Conservation (phyloP, 345 rosid species). For the Aquilaria yunnanensis region DNA sequence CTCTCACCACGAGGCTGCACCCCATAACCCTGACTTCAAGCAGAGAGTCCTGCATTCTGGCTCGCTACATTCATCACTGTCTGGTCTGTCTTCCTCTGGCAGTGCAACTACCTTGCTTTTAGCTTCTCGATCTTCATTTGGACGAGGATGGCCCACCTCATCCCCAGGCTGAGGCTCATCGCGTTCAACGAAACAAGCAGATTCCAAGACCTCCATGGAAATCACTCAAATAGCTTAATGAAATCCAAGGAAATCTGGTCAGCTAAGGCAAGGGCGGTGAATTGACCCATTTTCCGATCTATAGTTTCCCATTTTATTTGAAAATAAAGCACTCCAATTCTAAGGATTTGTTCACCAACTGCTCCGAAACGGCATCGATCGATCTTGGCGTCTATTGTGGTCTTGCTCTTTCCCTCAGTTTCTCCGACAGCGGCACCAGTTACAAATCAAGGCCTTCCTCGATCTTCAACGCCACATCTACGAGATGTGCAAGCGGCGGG, state of each 20-base stretch:
- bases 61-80: conserved; percentile 72
- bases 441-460: conserved; percentile 42
- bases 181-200: conserved; percentile 34
- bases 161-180: conserved; percentile 55
- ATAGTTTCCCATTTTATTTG: too few relatives aligned
- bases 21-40: conserved; percentile 43
- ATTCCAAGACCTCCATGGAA: too few relatives aligned
- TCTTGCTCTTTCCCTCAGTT: too few relatives aligned
- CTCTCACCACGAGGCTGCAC: conserved; percentile 35
- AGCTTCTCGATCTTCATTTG: conserved; percentile 38
- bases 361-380: too few relatives aligned
- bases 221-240: too few relatives aligned
- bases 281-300: too few relatives aligned
- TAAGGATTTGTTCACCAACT: too few relatives aligned
- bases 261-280: too few relatives aligned
- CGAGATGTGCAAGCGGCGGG: conserved; percentile 77
- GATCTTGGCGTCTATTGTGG: too few relatives aligned
- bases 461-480: conserved; percentile 72
- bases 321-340: too few relatives aligned
- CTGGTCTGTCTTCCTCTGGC: conserved; percentile 55
- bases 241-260: too few relatives aligned
- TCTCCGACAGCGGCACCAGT: too few relatives aligned
- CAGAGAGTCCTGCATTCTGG: conserved; percentile 62
- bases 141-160: conserved; percentile 24
- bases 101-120: conserved; percentile 39